These are phyloP conservation scores for Leccinum disarticulatum DNA, from an alignment of 768 basidiomycete species.

Conservation along the genomic window DNA sequence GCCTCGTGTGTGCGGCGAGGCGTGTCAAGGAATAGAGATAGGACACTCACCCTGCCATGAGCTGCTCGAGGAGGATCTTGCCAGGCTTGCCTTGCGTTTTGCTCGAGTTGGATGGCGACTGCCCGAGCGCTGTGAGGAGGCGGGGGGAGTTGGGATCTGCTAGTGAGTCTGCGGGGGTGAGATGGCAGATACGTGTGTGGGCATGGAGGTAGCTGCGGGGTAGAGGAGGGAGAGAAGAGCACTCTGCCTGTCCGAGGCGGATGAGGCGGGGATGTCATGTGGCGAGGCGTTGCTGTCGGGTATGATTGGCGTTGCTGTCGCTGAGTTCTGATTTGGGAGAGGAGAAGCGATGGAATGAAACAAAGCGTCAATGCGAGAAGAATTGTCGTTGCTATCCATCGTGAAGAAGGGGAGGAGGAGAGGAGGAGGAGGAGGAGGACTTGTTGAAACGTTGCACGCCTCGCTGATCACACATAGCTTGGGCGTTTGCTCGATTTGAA, in stretches of 20 bases:
- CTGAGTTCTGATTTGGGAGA: background rate
- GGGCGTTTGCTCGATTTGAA: too few relatives aligned
- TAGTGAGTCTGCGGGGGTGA: constrained; percentile 39
- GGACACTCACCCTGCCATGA: constrained; percentile 73
- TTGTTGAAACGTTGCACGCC: constrained; percentile 11
- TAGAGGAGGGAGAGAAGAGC: constrained; percentile 72
- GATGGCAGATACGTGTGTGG: constrained; percentile 16
- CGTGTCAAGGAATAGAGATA: background rate
- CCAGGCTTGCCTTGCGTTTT: constrained; percentile 74
- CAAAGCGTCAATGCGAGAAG: background rate
- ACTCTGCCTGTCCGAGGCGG: constrained; percentile 66
- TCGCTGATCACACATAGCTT: constrained; percentile 34
- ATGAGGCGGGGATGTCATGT: constrained; percentile 35
- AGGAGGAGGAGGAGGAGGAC: background rate
- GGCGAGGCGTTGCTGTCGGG: constrained; percentile 40
- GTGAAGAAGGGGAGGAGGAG: background rate
- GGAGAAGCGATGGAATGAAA: background rate
- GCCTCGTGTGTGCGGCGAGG: constrained; percentile 33
- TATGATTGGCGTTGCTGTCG: background rate
- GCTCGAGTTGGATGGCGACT: constrained; percentile 53
- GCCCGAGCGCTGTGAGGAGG: constrained; percentile 55
- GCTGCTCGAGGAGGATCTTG: constrained; percentile 74
- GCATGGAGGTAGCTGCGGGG: constrained; percentile 42
- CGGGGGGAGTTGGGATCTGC: constrained; percentile 71
- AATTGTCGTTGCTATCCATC: background rate